Base-by-base conservation (phyloP, 306 rosid species). In the Rubus idaeus region DNA sequence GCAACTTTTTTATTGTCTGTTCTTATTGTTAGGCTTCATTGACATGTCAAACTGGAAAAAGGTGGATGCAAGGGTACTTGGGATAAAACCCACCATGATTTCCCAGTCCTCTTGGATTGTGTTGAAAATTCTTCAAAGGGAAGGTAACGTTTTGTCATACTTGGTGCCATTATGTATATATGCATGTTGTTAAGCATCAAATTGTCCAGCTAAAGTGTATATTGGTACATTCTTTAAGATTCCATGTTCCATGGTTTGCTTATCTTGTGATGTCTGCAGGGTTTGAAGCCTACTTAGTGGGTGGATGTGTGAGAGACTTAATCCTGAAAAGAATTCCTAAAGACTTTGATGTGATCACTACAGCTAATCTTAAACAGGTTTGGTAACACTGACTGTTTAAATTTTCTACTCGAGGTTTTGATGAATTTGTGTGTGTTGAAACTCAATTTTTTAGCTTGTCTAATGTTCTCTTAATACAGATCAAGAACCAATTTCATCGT, bases 261-360 rank as follows among this genome's bases (percentile, higher is more conserved):
- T 71, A 47, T 56, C 17, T 53, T 79, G 16, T 79, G 41, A 47
- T 47, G 50, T 39, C 44, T 84, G 71, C 91, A 92, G 97, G 99
- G 61, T 92, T 80, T 86, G 90, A 95, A 67, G 84, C 97, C 78
- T 95, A 90, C 83, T 85, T 95, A 70, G 99, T 95, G 44, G 99
- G 99, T 78, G 99, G 97, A 77, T 95, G 99, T 75, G 99, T 95
- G 75, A 89, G 99, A 80, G 99, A 95, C 81, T 82, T 95, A 66
- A 58, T 95, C 62, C 90, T 95, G 39, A 84, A 86, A 30, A 90
- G 88, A 77, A 79, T 76, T 23, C 99, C 97, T 3, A 95, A 95
- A 85, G 99, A 92, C 84, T 95, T 89, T 74, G 99, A 95, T 78
- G 91, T 90, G 84, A 87, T 95, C 79, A 95, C 97, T 76, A 89